phyloP scores from a whole-genome alignment of 495 filamentous ascomycete genomes.

The Cercophora scortea region DNA sequence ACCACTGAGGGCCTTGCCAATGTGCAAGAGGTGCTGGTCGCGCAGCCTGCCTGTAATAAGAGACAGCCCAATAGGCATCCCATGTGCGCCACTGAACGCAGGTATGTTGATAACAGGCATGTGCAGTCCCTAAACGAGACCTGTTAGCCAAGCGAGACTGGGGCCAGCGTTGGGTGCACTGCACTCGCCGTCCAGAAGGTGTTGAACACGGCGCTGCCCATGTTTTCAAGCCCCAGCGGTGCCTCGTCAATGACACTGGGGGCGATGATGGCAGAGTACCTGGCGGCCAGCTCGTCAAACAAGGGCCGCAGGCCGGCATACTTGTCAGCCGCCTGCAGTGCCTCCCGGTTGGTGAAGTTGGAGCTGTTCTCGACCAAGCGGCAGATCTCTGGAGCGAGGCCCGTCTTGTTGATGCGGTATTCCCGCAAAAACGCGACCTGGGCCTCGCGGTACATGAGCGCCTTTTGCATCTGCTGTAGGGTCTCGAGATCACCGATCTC shows the following conservation, averaged over 20 bases:
- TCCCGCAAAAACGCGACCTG: conserved; percentile 37
- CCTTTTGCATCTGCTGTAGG: not conserved
- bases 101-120: conserved; percentile 43
- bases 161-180: not conserved
- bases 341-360: conserved; percentile 27
- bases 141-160: not conserved
- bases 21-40: conserved; percentile 36
- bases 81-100: conserved; percentile 39
- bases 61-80: conserved; percentile 43
- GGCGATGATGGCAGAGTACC: conserved; percentile 41
- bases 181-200: conserved; percentile 22
- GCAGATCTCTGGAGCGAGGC: conserved; percentile 27
- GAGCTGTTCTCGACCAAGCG: conserved; percentile 36
- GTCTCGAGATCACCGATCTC: not conserved
- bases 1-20: conserved; percentile 9
- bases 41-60: conserved; percentile 35
- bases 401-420: conserved; percentile 32
- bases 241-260: conserved; percentile 44
- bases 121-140: conserved; percentile 29
- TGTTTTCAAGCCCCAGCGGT: conserved; percentile 34
- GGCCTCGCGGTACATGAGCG: conserved; percentile 33
- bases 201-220: conserved; percentile 37
- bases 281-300: conserved; percentile 35
- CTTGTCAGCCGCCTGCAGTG: conserved; percentile 36
- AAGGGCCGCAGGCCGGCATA: conserved; percentile 37